These are phyloP conservation scores for Naganishia onofrii DNA, from an alignment of 768 basidiomycete genomes.

Conservation along the genomic window DNA sequence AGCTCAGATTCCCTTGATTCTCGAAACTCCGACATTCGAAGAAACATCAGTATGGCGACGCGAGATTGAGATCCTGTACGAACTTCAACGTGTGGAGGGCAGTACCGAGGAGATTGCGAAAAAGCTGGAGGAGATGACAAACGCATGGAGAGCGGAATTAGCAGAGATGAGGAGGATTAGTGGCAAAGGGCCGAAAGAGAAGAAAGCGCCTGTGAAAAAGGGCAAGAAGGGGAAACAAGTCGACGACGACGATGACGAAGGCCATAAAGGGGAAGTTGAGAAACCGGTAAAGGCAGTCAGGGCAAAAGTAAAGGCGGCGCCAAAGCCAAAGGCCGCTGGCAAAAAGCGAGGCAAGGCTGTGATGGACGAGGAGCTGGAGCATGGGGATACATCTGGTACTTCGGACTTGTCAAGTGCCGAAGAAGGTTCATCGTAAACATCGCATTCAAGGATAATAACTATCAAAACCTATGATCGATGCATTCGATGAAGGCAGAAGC, in stretches of 20 bases:
- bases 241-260: not conserved
- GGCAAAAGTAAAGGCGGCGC: slow-evolving; percentile 12
- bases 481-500: not conserved
- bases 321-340: slow-evolving; percentile 12
- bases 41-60: slow-evolving; percentile 66
- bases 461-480: not conserved
- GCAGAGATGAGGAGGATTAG: slow-evolving; percentile 39
- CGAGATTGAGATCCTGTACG: slow-evolving; percentile 67
- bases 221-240: slow-evolving; percentile 28
- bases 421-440: not conserved
- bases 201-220: slow-evolving; percentile 40
- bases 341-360: slow-evolving; percentile 17
- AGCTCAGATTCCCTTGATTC: slow-evolving; percentile 69
- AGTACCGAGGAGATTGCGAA: slow-evolving; percentile 37
- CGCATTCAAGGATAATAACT: not conserved
- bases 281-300: not conserved
- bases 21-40: slow-evolving; percentile 77
- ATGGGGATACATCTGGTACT: not conserved
- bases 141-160: slow-evolving; percentile 41
- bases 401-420: slow-evolving; percentile 19
- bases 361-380: slow-evolving; percentile 12
- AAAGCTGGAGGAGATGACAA: slow-evolving; percentile 39
- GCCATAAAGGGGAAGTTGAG: not conserved
- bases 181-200: slow-evolving; percentile 28
- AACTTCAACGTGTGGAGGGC: slow-evolving; percentile 47